Conservation (phyloP, 441 rosid species). For the Croton setiger region DNA sequence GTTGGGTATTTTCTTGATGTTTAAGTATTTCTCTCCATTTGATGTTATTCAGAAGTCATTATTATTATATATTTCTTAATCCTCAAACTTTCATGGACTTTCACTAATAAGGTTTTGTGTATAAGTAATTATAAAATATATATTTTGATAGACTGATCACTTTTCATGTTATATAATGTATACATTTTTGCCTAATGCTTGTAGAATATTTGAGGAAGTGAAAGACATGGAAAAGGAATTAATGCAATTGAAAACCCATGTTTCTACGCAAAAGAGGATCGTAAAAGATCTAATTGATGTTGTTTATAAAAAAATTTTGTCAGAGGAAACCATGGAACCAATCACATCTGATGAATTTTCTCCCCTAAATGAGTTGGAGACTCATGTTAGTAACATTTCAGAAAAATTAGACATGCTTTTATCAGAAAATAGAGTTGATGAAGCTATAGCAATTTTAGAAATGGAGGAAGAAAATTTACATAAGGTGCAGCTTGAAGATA, state of each 20-base stretch:
- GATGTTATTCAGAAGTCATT: neutral
- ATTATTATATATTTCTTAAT: no score
- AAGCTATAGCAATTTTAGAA: slow-evolving; percentile 42
- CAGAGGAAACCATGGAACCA: slow-evolving; percentile 34
- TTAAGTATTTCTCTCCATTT: neutral
- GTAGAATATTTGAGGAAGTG: slow-evolving; percentile 53
- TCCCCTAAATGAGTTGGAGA: slow-evolving; percentile 29
- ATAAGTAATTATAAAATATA: neutral
- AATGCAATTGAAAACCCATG: slow-evolving; percentile 43
- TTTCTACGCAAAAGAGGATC: slow-evolving; percentile 39
- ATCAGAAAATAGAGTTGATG: slow-evolving; percentile 47
- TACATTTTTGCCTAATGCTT: neutral
- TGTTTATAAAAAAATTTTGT: slow-evolving; percentile 27
- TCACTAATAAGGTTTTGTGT: no score
- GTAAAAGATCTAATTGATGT: slow-evolving; percentile 43
- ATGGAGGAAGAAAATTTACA: slow-evolving; percentile 40
- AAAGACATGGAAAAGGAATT: slow-evolving; percentile 42
- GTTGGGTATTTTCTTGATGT: slow-evolving; percentile 34
- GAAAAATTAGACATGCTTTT: slow-evolving; percentile 47
- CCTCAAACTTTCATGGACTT: no score
- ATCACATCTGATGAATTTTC: slow-evolving; percentile 24
- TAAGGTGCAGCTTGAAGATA: slow-evolving; percentile 27
- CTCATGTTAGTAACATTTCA: slow-evolving; percentile 29
- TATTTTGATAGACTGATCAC: neutral
- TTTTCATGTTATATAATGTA: neutral